Conservation (phyloP, 2,329 filamentous ascomycete genomes). For the Colletotrichum zoysiae region DNA sequence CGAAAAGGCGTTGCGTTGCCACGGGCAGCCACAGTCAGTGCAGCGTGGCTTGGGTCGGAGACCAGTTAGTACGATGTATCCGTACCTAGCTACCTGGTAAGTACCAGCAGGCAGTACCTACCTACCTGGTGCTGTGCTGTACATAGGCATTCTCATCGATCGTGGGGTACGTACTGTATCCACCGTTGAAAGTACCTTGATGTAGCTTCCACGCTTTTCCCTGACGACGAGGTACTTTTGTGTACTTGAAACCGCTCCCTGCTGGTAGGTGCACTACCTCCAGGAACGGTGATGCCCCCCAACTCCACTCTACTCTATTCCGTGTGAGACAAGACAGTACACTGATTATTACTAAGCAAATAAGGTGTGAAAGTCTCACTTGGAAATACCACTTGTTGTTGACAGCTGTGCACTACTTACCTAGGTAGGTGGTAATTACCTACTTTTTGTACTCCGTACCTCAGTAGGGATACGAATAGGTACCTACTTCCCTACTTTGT, state of each 20-base stretch:
- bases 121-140: background rate
- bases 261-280: no score
- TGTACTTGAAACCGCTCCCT: no score
- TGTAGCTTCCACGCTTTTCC: accelerated
- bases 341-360: background rate
- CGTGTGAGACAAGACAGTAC: background rate
- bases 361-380: background rate
- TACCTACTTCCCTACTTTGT: no score
- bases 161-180: no score
- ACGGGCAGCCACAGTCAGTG: conserved; percentile 30
- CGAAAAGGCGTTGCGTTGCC: conserved; percentile 34
- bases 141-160: no score
- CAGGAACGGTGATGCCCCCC: no score
- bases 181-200: background rate
- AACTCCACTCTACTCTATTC: no score
- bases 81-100: background rate
- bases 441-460: no score
- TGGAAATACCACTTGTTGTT: no score
- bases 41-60: conserved; percentile 26
- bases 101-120: background rate
- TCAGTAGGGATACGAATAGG: no score
- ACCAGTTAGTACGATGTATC: background rate
- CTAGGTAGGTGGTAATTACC: no score
- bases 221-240: no score
- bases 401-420: background rate